Evolutionary conservation across 2,329 filamentous ascomycete species (phyloP), one percentile per base, ranked within the genome.

Genomic region (Dactylellina leptospora): DNA sequence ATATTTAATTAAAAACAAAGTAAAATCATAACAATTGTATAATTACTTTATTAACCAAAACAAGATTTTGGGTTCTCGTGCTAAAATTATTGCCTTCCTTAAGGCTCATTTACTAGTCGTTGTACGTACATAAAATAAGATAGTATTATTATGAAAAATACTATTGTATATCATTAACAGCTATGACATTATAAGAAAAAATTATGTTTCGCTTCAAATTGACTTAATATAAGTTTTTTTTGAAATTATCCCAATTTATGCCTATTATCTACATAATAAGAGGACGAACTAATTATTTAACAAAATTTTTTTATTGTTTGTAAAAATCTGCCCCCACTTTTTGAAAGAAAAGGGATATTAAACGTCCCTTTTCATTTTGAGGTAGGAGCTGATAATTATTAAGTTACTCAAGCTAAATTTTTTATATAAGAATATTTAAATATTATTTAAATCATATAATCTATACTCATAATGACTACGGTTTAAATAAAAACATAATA

Each of bases 401-500:
- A n/a, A n/a, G n/a, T n/a, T n/a, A n/a, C n/a, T n/a, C n/a, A n/a
- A n/a, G n/a, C n/a, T n/a, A n/a, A n/a, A n/a, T n/a, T n/a, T n/a
- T n/a, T n/a, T n/a, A n/a, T n/a, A n/a, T n/a, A n/a, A n/a, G n/a
- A n/a, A n/a, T n/a, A n/a, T n/a, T n/a, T n/a, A n/a, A n/a, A n/a
- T n/a, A 36, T 54, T 54, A 54, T 25, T 16, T 54, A 54, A n/a
- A n/a, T n/a, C n/a, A n/a, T n/a, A n/a, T n/a, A n/a, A n/a, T n/a
- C n/a, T n/a, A n/a, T n/a, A n/a, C n/a, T 38, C 22, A 54, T 36
- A 54, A 30, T 54, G 22, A 36, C 28, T 54, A 54, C 20, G n/a
- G n/a, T 36, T 54, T 38, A 36, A 54, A 56, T 56, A 62, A 62
- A 56, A 56, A 30, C 63, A 60, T 60, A 69, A 70, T 74, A 74